Conservation (phyloP, 2,329 filamentous ascomycete species). For the Ophiocordyceps polyrhachis-furcata region DNA sequence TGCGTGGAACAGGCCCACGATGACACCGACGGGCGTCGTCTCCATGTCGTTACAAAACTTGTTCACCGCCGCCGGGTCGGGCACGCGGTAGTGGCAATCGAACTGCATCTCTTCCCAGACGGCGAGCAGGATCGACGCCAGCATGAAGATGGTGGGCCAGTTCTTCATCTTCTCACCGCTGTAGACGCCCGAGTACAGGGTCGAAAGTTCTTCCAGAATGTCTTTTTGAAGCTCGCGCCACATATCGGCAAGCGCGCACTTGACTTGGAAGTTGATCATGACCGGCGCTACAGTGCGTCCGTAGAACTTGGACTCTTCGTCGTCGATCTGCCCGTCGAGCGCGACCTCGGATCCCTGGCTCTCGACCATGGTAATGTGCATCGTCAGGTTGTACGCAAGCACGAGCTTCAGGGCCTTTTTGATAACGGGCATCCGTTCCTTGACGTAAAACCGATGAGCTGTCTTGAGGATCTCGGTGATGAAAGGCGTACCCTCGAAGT, state of each 20-base stretch:
- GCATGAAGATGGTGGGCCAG: constrained; percentile 97
- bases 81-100: constrained; percentile 88
- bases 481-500: constrained; percentile 90
- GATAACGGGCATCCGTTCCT: constrained; percentile 74
- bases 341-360: constrained; percentile 64
- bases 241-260: constrained; percentile 92
- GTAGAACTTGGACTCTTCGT: constrained; percentile 69
- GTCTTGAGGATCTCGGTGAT: constrained; percentile 94
- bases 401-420: constrained; percentile 91
- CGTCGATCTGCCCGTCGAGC: constrained; percentile 67
- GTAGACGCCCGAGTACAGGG: constrained; percentile 93
- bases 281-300: constrained; percentile 86
- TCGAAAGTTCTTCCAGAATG: constrained; percentile 80
- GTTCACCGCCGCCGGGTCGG: constrained; percentile 64
- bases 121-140: constrained; percentile 77
- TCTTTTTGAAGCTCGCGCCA: constrained; percentile 97
- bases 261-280: constrained; percentile 99
- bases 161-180: constrained; percentile 95
- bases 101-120: constrained; percentile 99
- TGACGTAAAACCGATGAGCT: constrained; percentile 78
- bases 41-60: constrained; percentile 98
- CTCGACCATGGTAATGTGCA: constrained; percentile 89
- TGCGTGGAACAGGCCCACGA: constrained; percentile 90
- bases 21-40: constrained; percentile 83
- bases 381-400: constrained; percentile 84